Conservation (phyloP, 768 basidiomycete genomes). For the Sporobolomyces roseus region DNA sequence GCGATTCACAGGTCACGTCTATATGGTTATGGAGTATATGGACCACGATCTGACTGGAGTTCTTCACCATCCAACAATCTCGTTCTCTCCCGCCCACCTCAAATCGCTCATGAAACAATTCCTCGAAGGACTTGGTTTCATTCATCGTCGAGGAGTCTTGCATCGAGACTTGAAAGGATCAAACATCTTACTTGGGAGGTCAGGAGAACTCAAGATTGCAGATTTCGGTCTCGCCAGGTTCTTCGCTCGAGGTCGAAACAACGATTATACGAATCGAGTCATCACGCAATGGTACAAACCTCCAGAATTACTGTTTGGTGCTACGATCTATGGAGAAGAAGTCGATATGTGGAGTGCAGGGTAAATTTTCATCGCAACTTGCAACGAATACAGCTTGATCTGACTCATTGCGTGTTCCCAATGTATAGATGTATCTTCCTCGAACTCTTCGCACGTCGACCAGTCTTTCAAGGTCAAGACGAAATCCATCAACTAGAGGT, state of each 20-base stretch:
- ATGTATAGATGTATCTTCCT: constrained; percentile 71
- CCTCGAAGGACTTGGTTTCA: constrained; percentile 87
- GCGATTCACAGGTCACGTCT: constrained; percentile 77
- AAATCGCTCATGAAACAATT: constrained; percentile 96
- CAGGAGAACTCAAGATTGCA: constrained; percentile 87
- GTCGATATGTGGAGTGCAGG: constrained; percentile 99
- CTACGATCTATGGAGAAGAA: constrained; percentile 92
- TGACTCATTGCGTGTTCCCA: background rate
- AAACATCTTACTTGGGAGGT: constrained; percentile 88
- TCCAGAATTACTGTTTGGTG: constrained; percentile 88
- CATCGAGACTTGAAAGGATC: constrained; percentile 99
- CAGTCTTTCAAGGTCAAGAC: constrained; percentile 95
- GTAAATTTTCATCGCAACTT: too few relatives aligned
- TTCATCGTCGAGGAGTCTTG: constrained; percentile 92
- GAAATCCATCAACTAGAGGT: constrained; percentile 96
- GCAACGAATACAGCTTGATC: too few relatives aligned
- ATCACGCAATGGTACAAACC: constrained; percentile 98
- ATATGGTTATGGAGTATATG: constrained; percentile 99
- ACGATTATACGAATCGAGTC: constrained; percentile 98
- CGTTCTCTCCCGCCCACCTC: constrained; percentile 76
- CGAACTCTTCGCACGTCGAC: constrained; percentile 89
- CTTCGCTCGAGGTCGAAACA: constrained; percentile 81
- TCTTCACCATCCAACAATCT: constrained; percentile 80
- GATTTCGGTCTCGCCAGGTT: constrained; percentile 97
- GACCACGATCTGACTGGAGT: constrained; percentile 96